Base-by-base conservation (phyloP, 345 rosid species). In the Citrus mangshanensis region DNA sequence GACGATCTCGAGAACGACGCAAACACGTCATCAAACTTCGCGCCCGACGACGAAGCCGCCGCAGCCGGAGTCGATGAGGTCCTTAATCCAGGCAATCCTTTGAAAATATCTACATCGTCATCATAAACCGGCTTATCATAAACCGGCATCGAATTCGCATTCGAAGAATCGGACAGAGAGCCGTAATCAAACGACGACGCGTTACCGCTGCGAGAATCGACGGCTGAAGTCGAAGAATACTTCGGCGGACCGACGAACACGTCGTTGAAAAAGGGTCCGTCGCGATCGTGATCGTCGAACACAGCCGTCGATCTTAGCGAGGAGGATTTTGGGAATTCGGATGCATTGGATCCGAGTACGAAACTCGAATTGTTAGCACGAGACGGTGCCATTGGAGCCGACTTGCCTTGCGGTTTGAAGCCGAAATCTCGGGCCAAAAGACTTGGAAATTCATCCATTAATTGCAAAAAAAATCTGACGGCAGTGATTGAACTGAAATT, bases 401-500 rank as follows among this genome's bases (percentile, higher is more conserved):
- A 84, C 78, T 91, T 92, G 13, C 95, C 97, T 32, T 91, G 97
- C 54, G 93, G 97, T 59, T 88, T 91, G 84, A 83, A 83, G 59
- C 93, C 93, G 72, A 86, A 88, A 84, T 92, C 97, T 28, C 89
- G 85, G 22, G 89, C 83, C 42, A 91, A 78, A 19, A 91, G 55
- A 14, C 90, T 91, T 22, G 91, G 88, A 63, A 92, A 91, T 77
- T 92, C 97, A 66, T 92, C 97, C 97, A 92, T 91, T 40, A 73
- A 70, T 54, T 73, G 38, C 54, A 18, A 35, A 56, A 34, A 37
- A 66, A 70, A 58, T 78, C 62, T 28, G 69, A 54, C 37, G 49
- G 58, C 51, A 19, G 70, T 55, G 73, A 66, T 70, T 25, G 18
- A 22, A 24, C 59, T 75, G 18, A 42, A 73, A 66, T 70, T 70